Evolutionary conservation across 2,329 filamentous ascomycete species (phyloP), one percentile per base, ranked within the genome.

Genomic region (Fusarium temperatum): DNA sequence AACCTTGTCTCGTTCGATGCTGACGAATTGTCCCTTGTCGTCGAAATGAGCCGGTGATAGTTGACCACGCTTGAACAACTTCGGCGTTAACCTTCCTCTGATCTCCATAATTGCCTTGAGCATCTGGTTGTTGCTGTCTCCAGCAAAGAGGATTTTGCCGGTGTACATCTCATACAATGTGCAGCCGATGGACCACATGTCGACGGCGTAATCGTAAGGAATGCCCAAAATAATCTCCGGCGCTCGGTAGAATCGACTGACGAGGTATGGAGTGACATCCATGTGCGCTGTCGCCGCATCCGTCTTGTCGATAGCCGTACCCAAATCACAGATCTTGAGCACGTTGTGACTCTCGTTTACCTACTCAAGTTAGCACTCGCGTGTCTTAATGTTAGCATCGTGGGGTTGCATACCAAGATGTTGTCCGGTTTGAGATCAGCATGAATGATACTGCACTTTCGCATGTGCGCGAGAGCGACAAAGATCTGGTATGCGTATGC

Each of bases 401-500:
- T 32, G 28, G 22, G 32, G 22, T 35, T 53, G 70, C 87, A 77
- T 81, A 92, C 95, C 78, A 99, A 85, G 65, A 99, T 96, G 78
- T 99, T 99, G 89, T 99, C 96, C 14, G 96, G 96, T 83, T 99
- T 99, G 77, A 99, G 83, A 86, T 99, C 96, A 20, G 96, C 95
- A 81, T 99, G 96, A 59, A 99, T 89, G 80, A 99, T 94, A 82
- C 95, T 95, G 85, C 94, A 97, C 80, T 94, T 96, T 77, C 94
- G 93, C 85, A 99, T 90, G 78, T 98, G 91, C 77, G 92, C 92
- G 59, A 99, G 85, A 5, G 94, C 94, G 35, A 97, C 87, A 81
- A 99, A 98, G 82, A 98, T 98, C 83, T 99, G 96, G 78, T 95
- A 93, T 9, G 96, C 94, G 80, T 98, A 99, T 22, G 92, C 91